A percentile compares a stretch with the other conserved stretches of the same genome.
Conservation (phyloP, 805 yeast genomes). For the Schizosaccharomyces japonicus region DNA sequence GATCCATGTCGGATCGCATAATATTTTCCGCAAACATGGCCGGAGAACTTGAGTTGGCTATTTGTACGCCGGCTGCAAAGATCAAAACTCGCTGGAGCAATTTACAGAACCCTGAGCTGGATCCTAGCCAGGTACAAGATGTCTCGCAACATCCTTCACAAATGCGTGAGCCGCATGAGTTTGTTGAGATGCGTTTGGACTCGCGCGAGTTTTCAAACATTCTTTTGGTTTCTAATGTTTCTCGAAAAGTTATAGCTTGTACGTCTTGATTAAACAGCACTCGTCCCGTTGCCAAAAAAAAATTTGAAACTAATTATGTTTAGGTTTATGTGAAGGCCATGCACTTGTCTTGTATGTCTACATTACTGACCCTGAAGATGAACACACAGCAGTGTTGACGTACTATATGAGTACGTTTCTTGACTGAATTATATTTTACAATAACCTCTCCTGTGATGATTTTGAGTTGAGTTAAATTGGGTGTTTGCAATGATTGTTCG, state of each 20-base stretch:
- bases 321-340: slow-evolving; percentile 5
- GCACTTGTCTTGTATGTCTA: slow-evolving; percentile 5
- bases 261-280: neutral
- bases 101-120: slow-evolving; percentile 3
- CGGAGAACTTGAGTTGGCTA: neutral
- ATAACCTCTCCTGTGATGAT: no score
- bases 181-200: slow-evolving; percentile 2
- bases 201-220: slow-evolving; percentile 1
- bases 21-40: slow-evolving; percentile 4
- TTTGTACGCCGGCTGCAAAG: neutral
- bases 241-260: slow-evolving; percentile 4
- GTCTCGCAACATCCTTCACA: neutral
- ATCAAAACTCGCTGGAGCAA: neutral
- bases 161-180: neutral
- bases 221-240: neutral
- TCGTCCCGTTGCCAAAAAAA: neutral
- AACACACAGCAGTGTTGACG: slow-evolving; percentile 2
- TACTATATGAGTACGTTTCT: slow-evolving; percentile 4
- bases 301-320: no score
- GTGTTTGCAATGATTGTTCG: no score
- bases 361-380: slow-evolving; percentile 5
- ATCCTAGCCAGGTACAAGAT: slow-evolving; percentile 1
- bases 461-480: no score
- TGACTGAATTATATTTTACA: neutral
- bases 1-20: neutral